Evolutionary conservation across 192 early-diverging fungal genomes (phyloP), one percentile per base, ranked within the genome.

Genomic region (Chytriomyces sp.): DNA sequence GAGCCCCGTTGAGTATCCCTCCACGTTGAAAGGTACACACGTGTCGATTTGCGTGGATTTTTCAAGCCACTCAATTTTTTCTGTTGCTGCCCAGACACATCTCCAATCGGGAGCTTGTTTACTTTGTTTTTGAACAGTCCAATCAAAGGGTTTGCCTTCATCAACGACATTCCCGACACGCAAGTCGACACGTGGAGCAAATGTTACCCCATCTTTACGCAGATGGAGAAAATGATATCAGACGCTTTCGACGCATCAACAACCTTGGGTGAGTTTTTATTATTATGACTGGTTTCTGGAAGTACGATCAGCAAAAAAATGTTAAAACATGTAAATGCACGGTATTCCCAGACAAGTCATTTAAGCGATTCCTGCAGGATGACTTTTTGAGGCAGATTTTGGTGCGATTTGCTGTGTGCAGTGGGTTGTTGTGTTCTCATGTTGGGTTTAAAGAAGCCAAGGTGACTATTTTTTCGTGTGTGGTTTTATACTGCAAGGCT

Each of bases 111-210:
- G 46, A 92, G 92, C 81, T 87, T 98, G 11, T 98, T 97, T 76
- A 98, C 96, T 5, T 80, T 99, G 69, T 99, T 99, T 77, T 82
- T 99, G 68, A 94, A 97, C 80, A 91, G 92, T 11, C 95, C 96
- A 3, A 67, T 96, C 11, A 91, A 96, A 59, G 97, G 93, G 0
- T 96, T 99, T 73, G 91, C 92, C 23, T 95, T 92, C 68, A 84
- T 96, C 18, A 92, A 86, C 7, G 91, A 92, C 50, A 87, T 91
- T 44, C 87, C 84, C 1, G 84, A 92, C 61, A 78, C 91, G 24
- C 82, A 84, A 63, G 76, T 85, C 5, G 85, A 89, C 0, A 85
- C 85, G 10, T 96, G 95, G 95, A 85, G 88, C n/a, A 85, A 89
- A 69, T 91, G 91, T 78, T 76, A 88, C 3, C 66, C 80, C 7